Conservation (phyloP, 139 green algal species). For the Coelastrella sp. region DNA sequence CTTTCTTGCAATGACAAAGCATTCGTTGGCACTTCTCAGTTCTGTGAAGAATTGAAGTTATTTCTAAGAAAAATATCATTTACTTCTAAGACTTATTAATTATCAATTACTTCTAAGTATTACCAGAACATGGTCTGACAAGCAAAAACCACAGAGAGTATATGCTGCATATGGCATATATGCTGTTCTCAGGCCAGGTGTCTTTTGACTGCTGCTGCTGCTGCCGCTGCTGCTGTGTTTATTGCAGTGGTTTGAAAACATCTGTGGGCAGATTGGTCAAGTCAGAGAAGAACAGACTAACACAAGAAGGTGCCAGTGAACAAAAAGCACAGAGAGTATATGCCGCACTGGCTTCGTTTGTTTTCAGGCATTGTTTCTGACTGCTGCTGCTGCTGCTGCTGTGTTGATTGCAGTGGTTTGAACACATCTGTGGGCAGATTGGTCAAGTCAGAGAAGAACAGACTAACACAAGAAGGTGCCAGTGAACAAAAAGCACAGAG, state of each 20-base stretch:
- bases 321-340: neutral
- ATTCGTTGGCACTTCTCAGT: too few relatives aligned
- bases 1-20: too few relatives aligned
- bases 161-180: neutral
- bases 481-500: neutral
- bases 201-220: constrained; percentile 63
- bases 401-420: constrained; percentile 20
- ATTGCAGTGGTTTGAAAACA: constrained; percentile 38
- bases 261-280: constrained; percentile 3
- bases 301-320: neutral
- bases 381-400: constrained; percentile 43
- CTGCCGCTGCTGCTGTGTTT: constrained; percentile 34
- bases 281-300: constrained; percentile 1
- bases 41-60: too few relatives aligned
- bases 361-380: neutral
- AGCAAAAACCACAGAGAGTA: neutral
- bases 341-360: neutral
- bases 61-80: too few relatives aligned
- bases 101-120: too few relatives aligned
- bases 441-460: constrained; percentile 5
- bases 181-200: too few relatives aligned
- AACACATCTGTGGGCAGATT: constrained; percentile 23
- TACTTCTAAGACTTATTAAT: too few relatives aligned
- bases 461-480: neutral
- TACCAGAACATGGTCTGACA: neutral